Evolutionary conservation across 495 filamentous ascomycete species (phyloP), one percentile per base, ranked within the genome.

Genomic region (Aspergillus ostianus): DNA sequence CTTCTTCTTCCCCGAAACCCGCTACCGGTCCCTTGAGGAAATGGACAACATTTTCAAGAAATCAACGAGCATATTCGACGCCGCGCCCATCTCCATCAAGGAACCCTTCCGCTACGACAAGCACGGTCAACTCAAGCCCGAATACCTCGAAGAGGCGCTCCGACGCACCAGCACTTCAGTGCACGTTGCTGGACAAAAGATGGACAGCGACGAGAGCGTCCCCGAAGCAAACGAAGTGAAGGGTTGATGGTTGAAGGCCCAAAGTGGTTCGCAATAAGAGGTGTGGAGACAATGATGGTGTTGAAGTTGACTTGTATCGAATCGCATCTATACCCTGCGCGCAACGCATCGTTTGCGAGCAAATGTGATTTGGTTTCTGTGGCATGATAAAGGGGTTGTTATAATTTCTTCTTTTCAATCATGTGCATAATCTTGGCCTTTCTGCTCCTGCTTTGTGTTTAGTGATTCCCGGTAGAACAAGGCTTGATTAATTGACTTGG

Each of bases 11-110:
- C 87, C 87, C 0, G 88, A 90, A 68, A 91, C 88, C 0, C 84
- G 84, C 15, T 84, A 84, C 63, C 84, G 87, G 19, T 85, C 83
- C 6, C 77, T 91, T 8, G 88, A 91, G 63, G 88, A 91, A 67
- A 87, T 91, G 82, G 88, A 91, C 67, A 70, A 71, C 60, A 89
- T 91, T 62, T 91, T 91, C 79, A 81, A 80, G 68, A 89, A 88
- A 64, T 75, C 74, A 49, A 72, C 72, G 45, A 71, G 69, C 36
- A 60, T 73, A 21, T 84, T 89, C 59, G 69, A 77, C 15, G 82
- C 87, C n/a, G 87, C 90, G 0, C 62, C 73, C 27, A 71, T 84
- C 49, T 87, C 88, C 1, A 60, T 73, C 18, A 73, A 83, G 4
- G 81, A 86, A 67, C 87, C 88, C 6, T 77, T 76, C 18, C 80